Conservation (phyloP, 2,329 filamentous ascomycete species). For the Epichloe coenophiala region DNA sequence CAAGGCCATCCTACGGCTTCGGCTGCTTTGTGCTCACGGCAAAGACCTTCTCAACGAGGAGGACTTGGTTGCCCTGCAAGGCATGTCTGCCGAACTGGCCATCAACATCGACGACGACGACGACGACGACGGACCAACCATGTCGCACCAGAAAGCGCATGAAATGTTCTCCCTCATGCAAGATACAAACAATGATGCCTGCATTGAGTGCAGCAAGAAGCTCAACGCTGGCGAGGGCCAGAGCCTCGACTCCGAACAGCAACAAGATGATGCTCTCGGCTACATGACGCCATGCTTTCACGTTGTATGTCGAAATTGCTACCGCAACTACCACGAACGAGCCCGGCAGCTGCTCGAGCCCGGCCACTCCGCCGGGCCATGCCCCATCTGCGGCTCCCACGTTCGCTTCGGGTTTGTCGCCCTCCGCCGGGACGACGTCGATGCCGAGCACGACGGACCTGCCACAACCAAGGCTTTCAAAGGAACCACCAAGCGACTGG, state of each 20-base stretch:
- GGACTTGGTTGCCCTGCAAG: conserved; percentile 67
- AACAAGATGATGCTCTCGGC: conserved; percentile 52
- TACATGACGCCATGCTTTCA: conserved; percentile 83
- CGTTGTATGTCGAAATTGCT: conserved; percentile 65
- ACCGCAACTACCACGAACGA: conserved; percentile 43
- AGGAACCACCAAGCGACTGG: conserved; percentile 39
- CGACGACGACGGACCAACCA: conserved; percentile 36
- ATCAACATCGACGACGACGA: conserved; percentile 80
- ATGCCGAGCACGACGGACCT: conserved; percentile 41
- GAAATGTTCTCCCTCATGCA: conserved; percentile 75
- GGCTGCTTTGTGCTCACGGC: conserved; percentile 88
- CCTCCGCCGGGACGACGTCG: conserved; percentile 50
- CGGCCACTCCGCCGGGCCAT: conserved; percentile 35
- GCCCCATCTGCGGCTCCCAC: conserved; percentile 53
- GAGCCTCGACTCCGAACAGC: conserved; percentile 42
- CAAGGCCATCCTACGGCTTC: conserved; percentile 78
- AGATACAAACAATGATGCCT: conserved; percentile 65
- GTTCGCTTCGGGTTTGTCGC: conserved; percentile 53
- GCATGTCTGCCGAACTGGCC: conserved; percentile 68
- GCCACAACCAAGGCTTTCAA: conserved; percentile 20
- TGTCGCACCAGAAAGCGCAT: conserved; percentile 63
- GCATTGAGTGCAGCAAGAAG: conserved; percentile 54
- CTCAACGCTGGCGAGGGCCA: conserved; percentile 43
- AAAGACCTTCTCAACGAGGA: conserved; percentile 76
- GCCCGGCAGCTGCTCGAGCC: conserved; percentile 26